A percentile compares a stretch with the other conserved stretches of the same genome.
Conservation (phyloP, 371 early-diverging fungal genomes). For the Zopfochytrium polystomum region DNA sequence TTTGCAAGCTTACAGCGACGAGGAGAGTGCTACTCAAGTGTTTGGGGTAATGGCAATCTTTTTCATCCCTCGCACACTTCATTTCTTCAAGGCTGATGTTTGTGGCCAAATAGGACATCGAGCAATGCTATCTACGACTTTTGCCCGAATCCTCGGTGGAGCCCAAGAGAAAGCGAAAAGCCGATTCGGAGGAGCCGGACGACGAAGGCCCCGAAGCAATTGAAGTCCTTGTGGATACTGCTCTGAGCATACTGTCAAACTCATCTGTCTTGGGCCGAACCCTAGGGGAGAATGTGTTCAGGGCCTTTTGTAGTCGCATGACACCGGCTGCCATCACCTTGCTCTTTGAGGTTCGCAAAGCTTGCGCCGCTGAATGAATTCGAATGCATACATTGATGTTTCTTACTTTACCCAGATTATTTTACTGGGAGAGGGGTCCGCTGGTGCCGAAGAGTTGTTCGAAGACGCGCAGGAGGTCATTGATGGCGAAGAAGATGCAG, state of each 20-base stretch:
- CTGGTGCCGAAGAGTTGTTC: constrained; percentile 57
- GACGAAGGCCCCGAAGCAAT: constrained; percentile 67
- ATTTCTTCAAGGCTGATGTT: too few species aligned
- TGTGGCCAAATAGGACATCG: too few species aligned
- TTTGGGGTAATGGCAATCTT: too few species aligned
- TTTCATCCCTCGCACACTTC: too few species aligned
- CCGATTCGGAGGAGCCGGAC: constrained; percentile 30
- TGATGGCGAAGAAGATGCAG: constrained; percentile 62
- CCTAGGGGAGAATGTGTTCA: constrained; percentile 80
- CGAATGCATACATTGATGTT: background rate
- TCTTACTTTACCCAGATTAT: constrained; percentile 43
- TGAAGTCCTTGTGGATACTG: constrained; percentile 87
- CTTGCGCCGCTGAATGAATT: background rate
- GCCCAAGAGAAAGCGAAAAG: constrained; percentile 42
- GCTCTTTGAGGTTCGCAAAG: constrained; percentile 65
- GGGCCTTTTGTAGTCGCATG: constrained; percentile 68
- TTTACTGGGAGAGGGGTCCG: constrained; percentile 50
- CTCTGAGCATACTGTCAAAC: constrained; percentile 82
- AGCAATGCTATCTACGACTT: too few species aligned
- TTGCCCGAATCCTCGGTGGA: too few species aligned
- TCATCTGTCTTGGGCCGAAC: constrained; percentile 73
- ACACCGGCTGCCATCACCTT: constrained; percentile 72
- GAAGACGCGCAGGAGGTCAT: constrained; percentile 53
- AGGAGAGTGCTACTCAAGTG: constrained; percentile 66
- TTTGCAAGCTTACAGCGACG: constrained; percentile 63